Conservation (phyloP, 176 grass and related monocot genomes). For the Stipa capillata region DNA sequence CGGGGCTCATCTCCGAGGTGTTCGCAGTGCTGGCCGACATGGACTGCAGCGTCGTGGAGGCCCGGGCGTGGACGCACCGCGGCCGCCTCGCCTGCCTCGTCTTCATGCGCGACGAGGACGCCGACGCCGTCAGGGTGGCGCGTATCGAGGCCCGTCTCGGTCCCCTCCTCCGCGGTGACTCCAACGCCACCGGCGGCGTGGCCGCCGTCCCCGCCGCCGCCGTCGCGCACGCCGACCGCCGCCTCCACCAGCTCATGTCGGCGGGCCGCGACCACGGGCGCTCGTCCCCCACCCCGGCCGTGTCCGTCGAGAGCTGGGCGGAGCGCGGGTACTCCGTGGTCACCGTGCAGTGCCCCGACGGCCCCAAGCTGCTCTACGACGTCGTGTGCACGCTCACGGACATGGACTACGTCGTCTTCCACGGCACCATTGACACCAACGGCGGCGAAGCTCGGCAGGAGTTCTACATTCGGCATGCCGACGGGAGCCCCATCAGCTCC, state of each 20-base stretch:
- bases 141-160: slow-evolving; percentile 57
- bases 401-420: slow-evolving; percentile 96
- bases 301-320: slow-evolving; percentile 66
- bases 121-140: slow-evolving; percentile 1
- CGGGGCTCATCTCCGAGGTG: slow-evolving; percentile 83
- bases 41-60: slow-evolving; percentile 61
- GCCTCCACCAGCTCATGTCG: slow-evolving; percentile 90
- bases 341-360: slow-evolving; percentile 62
- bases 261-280: slow-evolving; percentile 32
- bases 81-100: slow-evolving; percentile 65
- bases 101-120: slow-evolving; percentile 45
- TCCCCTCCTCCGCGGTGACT: slow-evolving; percentile 49
- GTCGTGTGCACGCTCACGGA: slow-evolving; percentile 84
- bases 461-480: slow-evolving; percentile 74
- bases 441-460: slow-evolving; percentile 63
- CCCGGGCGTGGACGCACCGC: slow-evolving; percentile 71
- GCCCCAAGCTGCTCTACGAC: slow-evolving; percentile 83
- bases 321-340: slow-evolving; percentile 90
- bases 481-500: slow-evolving; percentile 66
- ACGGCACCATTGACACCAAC: slow-evolving; percentile 80
- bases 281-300: background rate
- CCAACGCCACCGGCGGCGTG: slow-evolving; percentile 3
- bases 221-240: slow-evolving; percentile 58
- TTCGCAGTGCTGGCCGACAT: slow-evolving; percentile 82
- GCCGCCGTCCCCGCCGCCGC: slow-evolving; percentile 10